Percentiles rank a stretch among this genome's conserved stretches.
phyloP scores from a whole-genome alignment of 2,329 filamentous ascomycete genomes.

The Ascochyta fabae region DNA sequence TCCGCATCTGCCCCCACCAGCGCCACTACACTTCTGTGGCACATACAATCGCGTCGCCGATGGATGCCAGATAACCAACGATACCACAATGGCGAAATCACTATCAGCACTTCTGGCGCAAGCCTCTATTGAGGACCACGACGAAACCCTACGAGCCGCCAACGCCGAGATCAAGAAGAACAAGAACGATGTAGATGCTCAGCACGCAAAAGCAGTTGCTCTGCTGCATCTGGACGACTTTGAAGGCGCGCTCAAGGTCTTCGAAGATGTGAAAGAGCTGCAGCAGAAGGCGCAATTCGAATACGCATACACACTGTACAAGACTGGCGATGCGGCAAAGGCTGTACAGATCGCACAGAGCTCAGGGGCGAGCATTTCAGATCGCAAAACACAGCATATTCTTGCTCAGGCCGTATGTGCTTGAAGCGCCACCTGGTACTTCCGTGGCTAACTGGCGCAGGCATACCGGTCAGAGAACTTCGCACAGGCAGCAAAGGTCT shows the following conservation, averaged over 20 bases:
- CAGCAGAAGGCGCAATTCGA: slow-evolving; percentile 69
- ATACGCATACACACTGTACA: slow-evolving; percentile 84
- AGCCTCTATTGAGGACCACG: slow-evolving; percentile 70
- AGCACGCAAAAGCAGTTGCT: slow-evolving; percentile 74
- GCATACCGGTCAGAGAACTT: slow-evolving; percentile 80
- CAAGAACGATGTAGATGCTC: slow-evolving; percentile 66
- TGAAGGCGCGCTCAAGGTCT: slow-evolving; percentile 73
- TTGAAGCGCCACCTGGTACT: background rate
- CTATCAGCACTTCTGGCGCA: slow-evolving; percentile 64
- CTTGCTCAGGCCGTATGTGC: slow-evolving; percentile 66
- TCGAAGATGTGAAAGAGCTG: slow-evolving; percentile 68
- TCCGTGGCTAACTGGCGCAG: slow-evolving; percentile 31
- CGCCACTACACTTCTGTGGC: slow-evolving; percentile 4
- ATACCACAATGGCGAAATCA: slow-evolving; percentile 52
- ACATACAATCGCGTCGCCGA: slow-evolving; percentile 20
- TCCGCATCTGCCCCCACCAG: slow-evolving; percentile 29
- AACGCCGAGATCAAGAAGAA: slow-evolving; percentile 63
- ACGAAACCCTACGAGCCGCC: slow-evolving; percentile 72
- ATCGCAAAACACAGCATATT: slow-evolving; percentile 64
- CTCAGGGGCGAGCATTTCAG: slow-evolving; percentile 33
- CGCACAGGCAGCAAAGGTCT: slow-evolving; percentile 67
- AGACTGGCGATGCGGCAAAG: slow-evolving; percentile 71
- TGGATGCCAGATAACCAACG: slow-evolving; percentile 31
- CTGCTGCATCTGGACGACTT: slow-evolving; percentile 84
- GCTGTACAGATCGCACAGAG: slow-evolving; percentile 62